Evolutionary conservation across 1,284 basidiomycete genomes (phyloP).

Genomic region (Ustilago sp.): DNA sequence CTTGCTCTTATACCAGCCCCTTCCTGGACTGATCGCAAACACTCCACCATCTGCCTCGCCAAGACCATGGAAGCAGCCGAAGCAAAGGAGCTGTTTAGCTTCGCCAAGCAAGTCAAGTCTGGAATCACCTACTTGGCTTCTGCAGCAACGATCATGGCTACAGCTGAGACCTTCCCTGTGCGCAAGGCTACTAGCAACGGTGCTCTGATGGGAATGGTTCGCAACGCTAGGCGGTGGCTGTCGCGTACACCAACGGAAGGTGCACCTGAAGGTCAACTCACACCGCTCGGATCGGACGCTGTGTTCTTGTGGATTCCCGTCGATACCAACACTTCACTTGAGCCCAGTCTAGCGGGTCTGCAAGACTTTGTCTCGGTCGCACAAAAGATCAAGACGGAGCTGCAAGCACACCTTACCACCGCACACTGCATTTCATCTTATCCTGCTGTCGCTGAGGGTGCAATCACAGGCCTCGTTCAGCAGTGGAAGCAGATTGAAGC

Average conservation of each 20-base stretch:
- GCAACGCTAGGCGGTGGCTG: constrained; percentile 45
- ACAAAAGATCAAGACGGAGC: constrained; percentile 12
- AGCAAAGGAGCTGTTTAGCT: constrained; percentile 14
- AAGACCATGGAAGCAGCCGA: constrained; percentile 11
- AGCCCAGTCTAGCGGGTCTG: constrained; percentile 11
- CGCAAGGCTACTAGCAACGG: constrained; percentile 26
- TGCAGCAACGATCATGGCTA: constrained; percentile 33
- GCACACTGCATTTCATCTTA: constrained; percentile 31
- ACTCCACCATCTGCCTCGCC: constrained; percentile 30
- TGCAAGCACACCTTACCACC: constrained; percentile 21
- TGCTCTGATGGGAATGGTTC: constrained; percentile 47
- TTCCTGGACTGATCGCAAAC: constrained; percentile 17
- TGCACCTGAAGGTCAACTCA: constrained; percentile 6
- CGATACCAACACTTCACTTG: constrained; percentile 14
- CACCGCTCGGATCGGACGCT: constrained; percentile 40
- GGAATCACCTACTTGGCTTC: constrained; percentile 38
- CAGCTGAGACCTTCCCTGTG: constrained; percentile 34
- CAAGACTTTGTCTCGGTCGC: constrained; percentile 15
- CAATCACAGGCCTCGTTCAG: constrained; percentile 9
- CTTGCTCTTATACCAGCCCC: constrained; percentile 17
- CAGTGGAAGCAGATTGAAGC: constrained; percentile 21
- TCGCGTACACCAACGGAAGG: constrained; percentile 6
- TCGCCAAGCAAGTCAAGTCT: constrained; percentile 14
- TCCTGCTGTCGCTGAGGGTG: constrained; percentile 1
- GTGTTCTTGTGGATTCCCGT: constrained; percentile 49